Base-by-base conservation (phyloP, 768 basidiomycete genomes). In the Cyathus striatus region DNA sequence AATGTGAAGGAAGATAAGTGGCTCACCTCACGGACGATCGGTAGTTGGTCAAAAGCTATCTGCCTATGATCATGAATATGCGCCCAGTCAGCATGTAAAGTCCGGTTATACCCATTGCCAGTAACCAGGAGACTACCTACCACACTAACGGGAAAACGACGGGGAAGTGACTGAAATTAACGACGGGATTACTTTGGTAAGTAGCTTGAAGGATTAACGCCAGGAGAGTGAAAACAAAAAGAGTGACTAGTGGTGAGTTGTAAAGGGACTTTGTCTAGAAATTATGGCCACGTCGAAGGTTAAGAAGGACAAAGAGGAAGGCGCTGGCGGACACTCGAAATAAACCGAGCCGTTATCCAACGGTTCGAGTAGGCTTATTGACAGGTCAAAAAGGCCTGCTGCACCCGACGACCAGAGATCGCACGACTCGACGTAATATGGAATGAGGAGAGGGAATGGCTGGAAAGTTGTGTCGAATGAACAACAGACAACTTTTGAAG, bases 401-500 rank as follows among this genome's bases (percentile, higher is more conserved):
- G n/a, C n/a, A n/a, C n/a, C n/a, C 55, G 52, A 56, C 50, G 54
- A 53, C 52, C 50, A 56, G 55, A 54, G 51, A 9, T 9, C 14
- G 56, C n/a, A n/a, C n/a, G n/a, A n/a, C n/a, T n/a, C n/a, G n/a
- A n/a, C n/a, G n/a, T n/a, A n/a, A n/a, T n/a, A 52, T 54, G 53
- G 54, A 53, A 55, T 53, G 53, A 52, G 50, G 51, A 54, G 54
- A 54, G 45, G 54, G 55, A 51, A 54, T 57, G 60, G 55, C 50
- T 53, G 57, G 61, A 62, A 70, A 62, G 60, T 63, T 67, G 66
- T 61, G 68, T 64, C 66, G 62, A 63, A 53, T 63, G 64, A 63
- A 61, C 65, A 65, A 67, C 64, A 60, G 56, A 59, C 62, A 67
- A 68, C 68, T 73, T 76, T 74, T 75, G 66, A 72, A 73, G 65